phyloP scores from a whole-genome alignment of 2,329 filamentous ascomycete species.

The Cytospora piceicola region DNA sequence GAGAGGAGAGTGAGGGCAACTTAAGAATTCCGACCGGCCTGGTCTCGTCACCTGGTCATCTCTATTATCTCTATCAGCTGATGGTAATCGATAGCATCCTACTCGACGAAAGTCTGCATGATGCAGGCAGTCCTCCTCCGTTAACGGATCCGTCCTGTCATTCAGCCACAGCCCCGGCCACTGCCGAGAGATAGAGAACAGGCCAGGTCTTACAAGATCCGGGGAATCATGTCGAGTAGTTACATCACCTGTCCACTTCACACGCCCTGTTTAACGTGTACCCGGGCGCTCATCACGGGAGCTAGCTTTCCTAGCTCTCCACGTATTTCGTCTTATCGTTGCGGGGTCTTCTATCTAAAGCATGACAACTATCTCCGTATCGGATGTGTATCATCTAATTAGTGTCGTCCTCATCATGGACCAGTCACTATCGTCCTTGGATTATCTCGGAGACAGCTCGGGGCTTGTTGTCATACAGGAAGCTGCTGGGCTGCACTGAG shows the following conservation, averaged over 20 bases:
- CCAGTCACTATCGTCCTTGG: conserved; percentile 16
- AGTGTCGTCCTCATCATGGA: conserved; percentile 2
- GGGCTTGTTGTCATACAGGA: conserved; percentile 1
- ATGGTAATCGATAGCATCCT: background rate
- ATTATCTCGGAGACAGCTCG: conserved; percentile 25
- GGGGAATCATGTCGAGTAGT: background rate
- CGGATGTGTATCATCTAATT: conserved; percentile 14
- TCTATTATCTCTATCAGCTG: background rate
- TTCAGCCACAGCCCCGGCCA: conserved; percentile 1
- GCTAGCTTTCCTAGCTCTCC: conserved; percentile 8
- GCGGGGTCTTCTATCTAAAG: conserved; percentile 25
- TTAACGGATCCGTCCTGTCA: conserved; percentile 2
- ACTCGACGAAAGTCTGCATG: background rate
- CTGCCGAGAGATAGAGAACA: conserved; percentile 6
- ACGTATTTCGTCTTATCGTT: conserved; percentile 24
- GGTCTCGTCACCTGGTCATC: background rate
- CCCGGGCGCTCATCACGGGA: background rate
- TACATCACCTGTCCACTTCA: background rate
- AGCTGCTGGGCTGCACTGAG: background rate
- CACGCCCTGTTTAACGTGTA: background rate
- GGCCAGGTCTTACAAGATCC: background rate
- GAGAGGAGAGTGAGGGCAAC: background rate
- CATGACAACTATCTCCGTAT: conserved; percentile 25
- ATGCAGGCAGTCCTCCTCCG: background rate
- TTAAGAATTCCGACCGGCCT: background rate